Evolutionary conservation across 2,329 filamentous ascomycete genomes (phyloP), one percentile per base, ranked within the genome.

Genomic region (Cladosporium sp.): DNA sequence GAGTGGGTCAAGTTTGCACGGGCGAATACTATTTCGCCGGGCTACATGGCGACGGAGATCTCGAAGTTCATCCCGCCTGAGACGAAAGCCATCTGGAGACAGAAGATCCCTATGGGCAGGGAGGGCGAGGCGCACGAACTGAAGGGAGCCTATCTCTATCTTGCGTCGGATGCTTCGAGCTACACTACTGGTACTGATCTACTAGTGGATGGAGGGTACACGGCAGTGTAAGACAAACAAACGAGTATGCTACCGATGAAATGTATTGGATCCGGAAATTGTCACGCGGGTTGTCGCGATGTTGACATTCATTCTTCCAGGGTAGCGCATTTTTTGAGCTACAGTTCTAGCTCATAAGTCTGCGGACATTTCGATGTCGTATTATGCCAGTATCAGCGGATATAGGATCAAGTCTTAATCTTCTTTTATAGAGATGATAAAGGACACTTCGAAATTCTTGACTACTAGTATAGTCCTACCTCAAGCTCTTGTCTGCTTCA

Each of bases 111-210:
- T 9, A 88, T 94, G 85, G 88, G 84, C 50, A 83, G 90, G 64
- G 87, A 92, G 70, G 90, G 88, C 9, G 80, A 86, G 64, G 78
- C 84, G 2, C 82, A 84, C 61, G 90, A 96, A 78, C 80, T 95
- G 66, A 92, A 93, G 78, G 91, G 89, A 19, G 88, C 88, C 17
- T 96, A 89, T 72, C 75, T 95, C 50, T 94, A 92, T 74, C 79
- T 95, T 59, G 88, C 89, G 17, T 90, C 87, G 14, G 90, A 95
- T 73, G 90, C 90, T 3, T 84, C 87, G n/a, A 89, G 85, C 56
- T 95, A 91, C 75, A 91, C 88, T 17, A 95, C 90, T 8, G 90
- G 85, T 0, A 59, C 65, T 65, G 68, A 76, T 59, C 79, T 94
- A 60, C 76, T 89, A 63, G 83, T 92, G 50, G 90, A 94, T 71